Conservation (phyloP, 1,284 basidiomycete species). For the Taiwanofungus camphoratus region DNA sequence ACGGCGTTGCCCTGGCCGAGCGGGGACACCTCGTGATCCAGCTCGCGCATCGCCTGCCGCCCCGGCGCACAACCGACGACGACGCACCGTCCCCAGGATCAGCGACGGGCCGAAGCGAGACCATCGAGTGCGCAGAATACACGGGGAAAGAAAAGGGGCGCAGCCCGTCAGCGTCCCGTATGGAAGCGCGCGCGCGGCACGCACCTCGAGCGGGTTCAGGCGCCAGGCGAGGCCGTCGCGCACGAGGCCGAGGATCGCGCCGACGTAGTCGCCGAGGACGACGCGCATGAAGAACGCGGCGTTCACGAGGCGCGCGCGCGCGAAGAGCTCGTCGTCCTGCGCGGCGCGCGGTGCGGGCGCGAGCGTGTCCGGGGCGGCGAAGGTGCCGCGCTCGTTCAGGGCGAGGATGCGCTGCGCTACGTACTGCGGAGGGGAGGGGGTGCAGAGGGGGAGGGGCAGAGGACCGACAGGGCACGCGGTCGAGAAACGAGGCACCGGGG, state of each 20-base stretch:
- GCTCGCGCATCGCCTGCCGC: slow-evolving; percentile 40
- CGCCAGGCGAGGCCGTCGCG: slow-evolving; percentile 57
- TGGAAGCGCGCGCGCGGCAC: no score
- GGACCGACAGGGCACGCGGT: no score
- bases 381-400: slow-evolving; percentile 62
- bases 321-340: slow-evolving; percentile 75
- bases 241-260: slow-evolving; percentile 60
- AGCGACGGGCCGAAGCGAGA: no score
- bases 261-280: slow-evolving; percentile 69
- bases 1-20: slow-evolving; percentile 69
- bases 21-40: slow-evolving; percentile 42
- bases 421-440: slow-evolving; percentile 39
- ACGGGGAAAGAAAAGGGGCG: neutral
- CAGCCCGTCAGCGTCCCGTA: no score
- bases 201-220: slow-evolving; percentile 55
- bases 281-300: slow-evolving; percentile 55
- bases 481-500: no score
- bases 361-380: slow-evolving; percentile 28
- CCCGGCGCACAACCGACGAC: no score
- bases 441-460: no score
- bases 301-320: slow-evolving; percentile 70
- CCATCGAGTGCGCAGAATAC: no score
- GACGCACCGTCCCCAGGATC: no score
- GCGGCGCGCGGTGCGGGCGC: slow-evolving; percentile 28
- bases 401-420: slow-evolving; percentile 63